Base-by-base conservation (phyloP, 345 rosid species). In the Lepidium sativum region DNA sequence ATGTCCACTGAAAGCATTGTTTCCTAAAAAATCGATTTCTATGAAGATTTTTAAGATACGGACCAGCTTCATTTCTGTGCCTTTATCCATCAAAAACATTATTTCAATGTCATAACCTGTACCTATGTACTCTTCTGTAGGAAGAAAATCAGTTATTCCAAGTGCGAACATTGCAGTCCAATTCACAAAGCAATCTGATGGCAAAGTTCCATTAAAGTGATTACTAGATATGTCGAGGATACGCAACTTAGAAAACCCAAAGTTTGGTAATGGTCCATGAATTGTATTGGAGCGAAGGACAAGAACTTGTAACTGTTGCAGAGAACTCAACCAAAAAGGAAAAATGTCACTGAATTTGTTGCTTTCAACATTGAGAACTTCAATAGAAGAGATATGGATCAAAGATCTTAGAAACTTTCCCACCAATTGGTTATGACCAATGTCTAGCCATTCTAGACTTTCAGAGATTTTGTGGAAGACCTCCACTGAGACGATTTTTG, bases 231-330 rank as follows among this genome's bases (percentile, higher is more conserved):
- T 6, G 6, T 59, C 62, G 6, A 57, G 8, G 15, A 57, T 37
- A 13, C 48, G 39, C 16, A 59, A 29, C 38, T 3, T 42, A 4
- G 44, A 29, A 77, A 80, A 59, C 23, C 11, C 0, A 4, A 47
- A 1, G 27, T 20, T 18, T 1, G 17, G 23, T 2, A 14, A 1
- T 6, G 0, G 3, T 0, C 11, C 15, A 0, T 61, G 9, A 33
- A 84, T 80, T 2, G 23, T n/a, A 54, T 84, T 81, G 1, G 71
- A 53, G 10, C 83, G 80, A 32, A 81, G 9, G 60, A 76, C 73
- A 7, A 81, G 77, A 49, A 78, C 73, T 9, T 71, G 79, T 23
- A 80, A 43, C 8, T 8, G n/a, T 2, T 71, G 33, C 11, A 67
- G 6, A 9, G 34, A 67, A 61, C 53, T 55, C 71, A 81, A 43